Evolutionary conservation across 2,329 filamentous ascomycete genomes (phyloP).

Genomic region (Fusarium sp.): DNA sequence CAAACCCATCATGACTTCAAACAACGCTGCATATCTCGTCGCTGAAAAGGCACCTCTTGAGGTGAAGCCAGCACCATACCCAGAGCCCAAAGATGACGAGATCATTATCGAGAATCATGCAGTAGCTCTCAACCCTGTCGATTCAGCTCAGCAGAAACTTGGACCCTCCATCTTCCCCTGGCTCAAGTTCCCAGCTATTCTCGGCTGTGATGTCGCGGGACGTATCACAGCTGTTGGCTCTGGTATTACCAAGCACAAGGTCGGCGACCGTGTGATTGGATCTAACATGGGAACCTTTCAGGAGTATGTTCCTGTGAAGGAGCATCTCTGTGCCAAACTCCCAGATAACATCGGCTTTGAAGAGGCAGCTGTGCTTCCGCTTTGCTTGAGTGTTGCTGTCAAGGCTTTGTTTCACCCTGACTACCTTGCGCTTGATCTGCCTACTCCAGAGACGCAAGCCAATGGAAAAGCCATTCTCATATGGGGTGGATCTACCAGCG

Average conservation of each 20-base stretch:
- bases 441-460: neutral
- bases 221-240: neutral
- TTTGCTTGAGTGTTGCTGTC: slow-evolving; percentile 9
- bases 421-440: slow-evolving; percentile 5
- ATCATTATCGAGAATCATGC: slow-evolving; percentile 4
- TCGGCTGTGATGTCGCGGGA: slow-evolving; percentile 11
- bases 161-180: slow-evolving; percentile 5
- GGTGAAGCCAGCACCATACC: neutral
- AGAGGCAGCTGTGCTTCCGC: neutral
- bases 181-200: slow-evolving; percentile 16
- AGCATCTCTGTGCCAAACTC: neutral
- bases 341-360: neutral
- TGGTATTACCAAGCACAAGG: neutral
- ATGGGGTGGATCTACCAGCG: slow-evolving; percentile 19
- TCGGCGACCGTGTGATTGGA: neutral
- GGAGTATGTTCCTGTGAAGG: slow-evolving; percentile 1
- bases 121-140: slow-evolving; percentile 10
- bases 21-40: slow-evolving; percentile 5
- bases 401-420: slow-evolving; percentile 13
- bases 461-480: slow-evolving; percentile 1
- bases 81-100: neutral
- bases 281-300: slow-evolving; percentile 2
- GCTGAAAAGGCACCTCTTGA: neutral
- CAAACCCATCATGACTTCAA: neutral
- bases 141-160: slow-evolving; percentile 6